Conservation (phyloP, 306 rosid genomes). For the Astragalus glycyphyllos region DNA sequence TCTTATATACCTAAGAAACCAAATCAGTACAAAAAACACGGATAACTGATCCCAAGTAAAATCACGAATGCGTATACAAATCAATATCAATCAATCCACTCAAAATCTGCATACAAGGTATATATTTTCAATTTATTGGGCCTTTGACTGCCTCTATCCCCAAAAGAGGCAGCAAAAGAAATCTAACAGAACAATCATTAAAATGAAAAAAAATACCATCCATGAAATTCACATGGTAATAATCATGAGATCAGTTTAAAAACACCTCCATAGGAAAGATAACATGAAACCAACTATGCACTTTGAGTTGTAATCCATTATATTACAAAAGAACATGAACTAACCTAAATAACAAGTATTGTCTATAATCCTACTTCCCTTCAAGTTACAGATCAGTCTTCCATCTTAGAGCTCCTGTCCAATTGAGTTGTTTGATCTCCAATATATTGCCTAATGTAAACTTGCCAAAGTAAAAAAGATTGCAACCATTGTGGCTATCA, state of each 20-base stretch:
- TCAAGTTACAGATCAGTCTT: conserved; percentile 64
- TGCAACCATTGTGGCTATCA: conserved; percentile 51
- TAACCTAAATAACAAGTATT: conserved; percentile 55
- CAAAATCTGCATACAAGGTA: background rate
- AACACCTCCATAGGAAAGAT: conserved; percentile 43
- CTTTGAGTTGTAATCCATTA: conserved; percentile 50
- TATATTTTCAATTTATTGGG: background rate
- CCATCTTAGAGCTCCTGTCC: conserved; percentile 65
- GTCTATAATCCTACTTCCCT: conserved; percentile 62
- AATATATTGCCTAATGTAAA: conserved; percentile 55
- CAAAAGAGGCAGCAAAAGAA: conserved; percentile 21
- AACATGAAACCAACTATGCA: conserved; percentile 53
- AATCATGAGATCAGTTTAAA: conserved; percentile 31
- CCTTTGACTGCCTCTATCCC: conserved; percentile 1
- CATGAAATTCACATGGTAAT: conserved; percentile 42
- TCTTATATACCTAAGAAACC: too few relatives aligned
- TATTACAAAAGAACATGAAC: conserved; percentile 56
- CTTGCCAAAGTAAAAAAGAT: conserved; percentile 56
- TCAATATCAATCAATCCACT: background rate
- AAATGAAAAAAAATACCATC: conserved; percentile 31
- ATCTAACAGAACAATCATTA: conserved; percentile 8
- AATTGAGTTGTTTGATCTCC: conserved; percentile 58
- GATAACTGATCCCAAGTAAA: conserved; percentile 19
- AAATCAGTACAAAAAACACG: too few relatives aligned
- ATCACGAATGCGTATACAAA: conserved; percentile 21